Conservation (phyloP, 352 stramenopile genomes). For the Phytopythium montanum region DNA sequence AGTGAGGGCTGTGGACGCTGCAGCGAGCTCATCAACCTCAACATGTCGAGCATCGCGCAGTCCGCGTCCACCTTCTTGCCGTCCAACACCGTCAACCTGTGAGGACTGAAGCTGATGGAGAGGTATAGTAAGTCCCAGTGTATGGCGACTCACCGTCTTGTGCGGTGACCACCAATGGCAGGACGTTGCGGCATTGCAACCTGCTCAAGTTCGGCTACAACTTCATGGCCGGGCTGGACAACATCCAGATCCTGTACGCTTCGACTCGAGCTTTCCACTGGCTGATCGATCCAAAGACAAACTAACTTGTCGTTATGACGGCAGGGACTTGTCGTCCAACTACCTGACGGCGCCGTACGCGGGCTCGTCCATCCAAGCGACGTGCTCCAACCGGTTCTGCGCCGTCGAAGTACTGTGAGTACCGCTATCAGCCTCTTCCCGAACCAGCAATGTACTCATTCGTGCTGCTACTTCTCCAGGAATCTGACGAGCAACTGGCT, state of each 20-base stretch:
- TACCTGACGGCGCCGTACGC: conserved; percentile 30
- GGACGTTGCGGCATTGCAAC: conserved; percentile 41
- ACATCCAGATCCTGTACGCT: conserved; percentile 30
- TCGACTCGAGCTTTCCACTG: neutral
- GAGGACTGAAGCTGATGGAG: neutral
- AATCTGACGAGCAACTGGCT: conserved; percentile 33
- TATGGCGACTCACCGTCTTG: no score
- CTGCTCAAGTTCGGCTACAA: conserved; percentile 28
- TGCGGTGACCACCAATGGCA: conserved; percentile 3
- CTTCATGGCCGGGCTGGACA: conserved; percentile 28
- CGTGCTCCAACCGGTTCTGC: conserved; percentile 24
- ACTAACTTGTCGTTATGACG: neutral
- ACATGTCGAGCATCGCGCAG: conserved; percentile 27
- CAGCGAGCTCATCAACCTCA: conserved; percentile 32
- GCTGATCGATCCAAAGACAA: no score
- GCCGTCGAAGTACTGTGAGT: conserved; percentile 24
- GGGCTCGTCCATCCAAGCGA: conserved; percentile 13
- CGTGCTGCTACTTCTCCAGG: conserved; percentile 5
- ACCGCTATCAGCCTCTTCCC: neutral
- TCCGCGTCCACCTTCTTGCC: conserved; percentile 22
- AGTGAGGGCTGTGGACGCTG: neutral
- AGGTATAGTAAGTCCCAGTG: no score
- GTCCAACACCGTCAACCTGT: conserved; percentile 24
- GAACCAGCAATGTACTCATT: neutral
- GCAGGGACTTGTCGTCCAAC: conserved; percentile 42